Evolutionary conservation across 345 rosid genomes (phyloP), one percentile per base, ranked within the genome.

Genomic region (Linum usitatissimum): DNA sequence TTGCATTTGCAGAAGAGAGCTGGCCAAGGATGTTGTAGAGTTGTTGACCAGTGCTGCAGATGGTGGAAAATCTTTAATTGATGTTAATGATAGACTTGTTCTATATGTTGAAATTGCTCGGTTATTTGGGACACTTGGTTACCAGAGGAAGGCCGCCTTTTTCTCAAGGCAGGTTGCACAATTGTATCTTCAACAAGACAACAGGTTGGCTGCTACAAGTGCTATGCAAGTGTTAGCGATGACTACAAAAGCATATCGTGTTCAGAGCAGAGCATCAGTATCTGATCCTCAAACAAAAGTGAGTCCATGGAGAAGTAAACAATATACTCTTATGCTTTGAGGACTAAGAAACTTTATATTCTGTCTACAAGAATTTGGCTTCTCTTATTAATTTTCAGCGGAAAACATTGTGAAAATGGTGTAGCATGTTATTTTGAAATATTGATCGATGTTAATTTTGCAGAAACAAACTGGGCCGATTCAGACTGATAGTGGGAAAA

Each of bases 101-200:
- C 68, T 94, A 71, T 90, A 75, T 78, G 82, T 90, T 45, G 99
- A 94, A 80, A 74, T 94, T 71, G 93, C 99, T 57, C 97, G 96
- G 59, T 78, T 94, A 56, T 94, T 78, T 79, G 99, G 99, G 64
- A 75, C 75, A 60, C 86, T 90, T 75, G 96, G 92, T 68, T 94
- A 90, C 77, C 91, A 88, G 65, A 75, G 96, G 68, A 94, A 88
- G 80, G 95, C 97, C 63, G 99, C 97, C 71, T 90, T 94, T 80
- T 94, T 90, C 62, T 88, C 97, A 42, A 90, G 99, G 82, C 95
- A 86, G 81, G 96, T 94, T 18, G 99, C 97, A 66, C 97, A 81
- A 79, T 70, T 90, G 80, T 94, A 94, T 75, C 74, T 94, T 80
- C 91, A 86, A 70, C 99, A 90, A 73, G 97, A 90, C 64, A 88